phyloP scores from a whole-genome alignment of 2,329 filamentous ascomycete genomes.

The Botrytis medusae region DNA sequence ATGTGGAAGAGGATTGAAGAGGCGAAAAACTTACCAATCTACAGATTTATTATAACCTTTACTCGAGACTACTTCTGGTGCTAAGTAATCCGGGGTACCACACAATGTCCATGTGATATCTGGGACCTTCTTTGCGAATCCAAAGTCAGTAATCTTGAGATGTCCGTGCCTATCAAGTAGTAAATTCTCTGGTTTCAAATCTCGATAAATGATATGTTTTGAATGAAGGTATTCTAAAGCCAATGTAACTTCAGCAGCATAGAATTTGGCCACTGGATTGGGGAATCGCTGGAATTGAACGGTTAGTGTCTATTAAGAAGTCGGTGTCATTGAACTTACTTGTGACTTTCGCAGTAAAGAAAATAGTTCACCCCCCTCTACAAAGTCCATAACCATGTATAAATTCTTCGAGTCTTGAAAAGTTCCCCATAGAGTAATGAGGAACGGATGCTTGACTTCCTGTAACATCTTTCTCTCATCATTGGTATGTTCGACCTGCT shows the following conservation, averaged over 20 bases:
- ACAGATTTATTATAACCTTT: conserved; percentile 99
- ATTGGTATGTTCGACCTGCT: conserved; percentile 99
- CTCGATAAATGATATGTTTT: conserved; percentile 95
- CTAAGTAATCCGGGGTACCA: conserved; percentile 95
- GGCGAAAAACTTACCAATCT: conserved; percentile 63
- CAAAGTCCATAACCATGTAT: conserved; percentile 99
- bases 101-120: conserved; percentile 99
- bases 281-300: conserved; percentile 73
- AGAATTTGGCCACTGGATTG: conserved; percentile 98
- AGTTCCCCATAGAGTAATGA: conserved; percentile 97
- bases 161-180: conserved; percentile 90
- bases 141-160: conserved; percentile 97
- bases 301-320: conserved; percentile 22
- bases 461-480: conserved; percentile 95
- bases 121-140: conserved; percentile 95
- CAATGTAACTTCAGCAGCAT: conserved; percentile 93
- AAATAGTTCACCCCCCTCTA: conserved; percentile 96
- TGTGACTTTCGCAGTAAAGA: conserved; percentile 89
- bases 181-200: conserved; percentile 93
- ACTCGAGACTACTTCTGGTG: conserved; percentile 96
- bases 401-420: conserved; percentile 94
- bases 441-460: conserved; percentile 95
- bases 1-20: conserved; percentile 43
- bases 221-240: conserved; percentile 94
- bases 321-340: conserved; percentile 48